Base-by-base conservation (phyloP, 2,329 filamentous ascomycete species). In the Gnomoniopsis sp. region DNA sequence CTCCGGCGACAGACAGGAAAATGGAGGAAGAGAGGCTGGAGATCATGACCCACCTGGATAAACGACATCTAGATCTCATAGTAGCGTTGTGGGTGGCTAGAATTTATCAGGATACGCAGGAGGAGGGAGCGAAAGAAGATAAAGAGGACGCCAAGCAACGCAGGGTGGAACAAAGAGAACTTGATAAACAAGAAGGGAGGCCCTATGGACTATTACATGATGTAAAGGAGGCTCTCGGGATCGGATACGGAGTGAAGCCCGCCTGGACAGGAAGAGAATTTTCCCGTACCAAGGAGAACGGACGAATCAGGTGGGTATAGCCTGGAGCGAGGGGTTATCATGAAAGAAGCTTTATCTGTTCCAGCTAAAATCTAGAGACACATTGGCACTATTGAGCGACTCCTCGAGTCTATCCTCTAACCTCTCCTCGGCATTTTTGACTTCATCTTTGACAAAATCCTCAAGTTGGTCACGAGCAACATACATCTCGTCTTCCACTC, bases 361-460 rank as follows among this genome's bases (percentile, higher is more conserved):
- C 55, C 55, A 57, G 26, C 43, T 57, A 26, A 57, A 46, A n/a
- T 57, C 55, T 34, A 57, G 14, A 15, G 48, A 57, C 3, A 57
- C 41, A 14, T 51, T 41, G 41, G 55, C 55, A 23, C 47, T 57
- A 17, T 17, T 36, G 3, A 57, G n/a, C 22, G 48, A 22, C 22
- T 44, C 41, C 38, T 57, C 38, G n/a, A 57, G 38, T 19, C 19
- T 57, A 2, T 15, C 33, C 41, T 51, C 55, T 6, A 57, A n/a
- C 33, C 38, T 50, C 30, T 51, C 48, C 26, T 57, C 55, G 17
- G 51, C 49, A 6, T 26, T 21, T 21, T 48, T 41, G 12, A 52
- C 38, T 12, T 57, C 55, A 12, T 57, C 55, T 36, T 47, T 50
- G 26, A 57, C 49, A 36, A 34, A 34, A n/a, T 57, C 55, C n/a